phyloP scores from a whole-genome alignment of 768 basidiomycete genomes.

The Termitomyces sp. region DNA sequence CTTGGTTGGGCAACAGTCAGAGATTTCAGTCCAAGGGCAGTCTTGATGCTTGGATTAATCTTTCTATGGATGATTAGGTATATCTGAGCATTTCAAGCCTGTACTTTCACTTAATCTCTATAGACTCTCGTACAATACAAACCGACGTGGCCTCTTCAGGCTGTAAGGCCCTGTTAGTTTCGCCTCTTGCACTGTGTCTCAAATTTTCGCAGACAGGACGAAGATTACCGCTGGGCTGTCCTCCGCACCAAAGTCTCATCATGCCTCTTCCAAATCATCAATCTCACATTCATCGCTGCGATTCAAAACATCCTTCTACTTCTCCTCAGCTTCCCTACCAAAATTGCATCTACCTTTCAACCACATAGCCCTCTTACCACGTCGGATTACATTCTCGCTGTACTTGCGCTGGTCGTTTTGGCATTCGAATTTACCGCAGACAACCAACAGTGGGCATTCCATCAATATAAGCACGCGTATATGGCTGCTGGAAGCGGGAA shows the following conservation, averaged over 20 bases:
- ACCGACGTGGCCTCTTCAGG: constrained; percentile 75
- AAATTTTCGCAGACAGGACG: constrained; percentile 50
- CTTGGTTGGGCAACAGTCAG: constrained; percentile 32
- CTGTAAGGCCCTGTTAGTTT: constrained; percentile 37
- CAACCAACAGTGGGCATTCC: constrained; percentile 87
- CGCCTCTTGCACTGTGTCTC: neutral
- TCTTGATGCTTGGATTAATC: constrained; percentile 69
- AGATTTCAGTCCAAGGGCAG: constrained; percentile 63
- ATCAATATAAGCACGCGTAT: constrained; percentile 65
- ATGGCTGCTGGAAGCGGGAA: constrained; percentile 25
- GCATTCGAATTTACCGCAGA: constrained; percentile 79
- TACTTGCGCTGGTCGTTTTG: constrained; percentile 52
- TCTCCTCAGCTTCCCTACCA: constrained; percentile 51
- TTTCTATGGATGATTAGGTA: constrained; percentile 63
- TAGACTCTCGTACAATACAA: constrained; percentile 77
- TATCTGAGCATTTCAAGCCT: constrained; percentile 12
- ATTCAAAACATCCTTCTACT: constrained; percentile 82
- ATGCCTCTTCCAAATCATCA: constrained; percentile 39
- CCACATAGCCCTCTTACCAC: constrained; percentile 44
- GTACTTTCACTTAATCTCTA: constrained; percentile 9
- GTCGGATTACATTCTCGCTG: constrained; percentile 61
- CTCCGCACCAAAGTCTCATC: constrained; percentile 51
- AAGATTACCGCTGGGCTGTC: constrained; percentile 90
- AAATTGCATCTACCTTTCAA: constrained; percentile 47
- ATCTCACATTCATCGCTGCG: constrained; percentile 67